Conservation (phyloP, 2,329 filamentous ascomycete species). For the Penicillium sumatraense region DNA sequence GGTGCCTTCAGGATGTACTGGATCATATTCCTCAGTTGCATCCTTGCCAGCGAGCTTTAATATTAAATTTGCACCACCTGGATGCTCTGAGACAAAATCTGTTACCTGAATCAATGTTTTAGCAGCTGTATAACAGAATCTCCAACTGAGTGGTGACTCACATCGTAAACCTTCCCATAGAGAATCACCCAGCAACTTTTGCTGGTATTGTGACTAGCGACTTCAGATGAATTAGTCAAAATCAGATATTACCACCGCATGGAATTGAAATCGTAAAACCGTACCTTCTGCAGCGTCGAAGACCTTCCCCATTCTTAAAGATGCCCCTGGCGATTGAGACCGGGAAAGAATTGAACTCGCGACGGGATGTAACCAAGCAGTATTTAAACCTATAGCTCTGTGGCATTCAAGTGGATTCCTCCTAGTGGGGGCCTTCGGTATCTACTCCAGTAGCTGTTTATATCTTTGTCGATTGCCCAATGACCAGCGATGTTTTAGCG, state of each 20-base stretch:
- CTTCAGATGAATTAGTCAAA: not conserved
- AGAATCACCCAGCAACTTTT: conserved; percentile 24
- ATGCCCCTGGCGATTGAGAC: not conserved
- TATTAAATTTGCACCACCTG: conserved; percentile 82
- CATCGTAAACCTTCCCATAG: conserved; percentile 27
- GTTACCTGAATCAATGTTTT: conserved; percentile 52
- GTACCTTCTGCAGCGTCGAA: conserved; percentile 18
- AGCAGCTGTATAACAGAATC: not conserved
- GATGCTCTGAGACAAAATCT: conserved; percentile 79
- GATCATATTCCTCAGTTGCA: conserved; percentile 89
- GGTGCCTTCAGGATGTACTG: conserved; percentile 83
- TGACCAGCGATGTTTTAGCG: not conserved
- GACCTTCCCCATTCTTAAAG: conserved; percentile 12
- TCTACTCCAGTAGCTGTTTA: not conserved
- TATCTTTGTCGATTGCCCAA: not conserved
- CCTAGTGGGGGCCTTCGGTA: not conserved
- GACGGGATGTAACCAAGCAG: not conserved
- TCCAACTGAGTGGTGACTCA: conserved; percentile 13
- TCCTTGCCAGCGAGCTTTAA: conserved; percentile 82
- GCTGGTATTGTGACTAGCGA: conserved; percentile 12
- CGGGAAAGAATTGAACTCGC: too few species aligned
- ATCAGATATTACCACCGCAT: too few species aligned
- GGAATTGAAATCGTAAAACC: not conserved
- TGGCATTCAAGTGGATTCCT: not conserved
- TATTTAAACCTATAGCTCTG: not conserved